Conservation (phyloP, 169 alveolate genomes). For the Cryptosporidium meleagridis region DNA sequence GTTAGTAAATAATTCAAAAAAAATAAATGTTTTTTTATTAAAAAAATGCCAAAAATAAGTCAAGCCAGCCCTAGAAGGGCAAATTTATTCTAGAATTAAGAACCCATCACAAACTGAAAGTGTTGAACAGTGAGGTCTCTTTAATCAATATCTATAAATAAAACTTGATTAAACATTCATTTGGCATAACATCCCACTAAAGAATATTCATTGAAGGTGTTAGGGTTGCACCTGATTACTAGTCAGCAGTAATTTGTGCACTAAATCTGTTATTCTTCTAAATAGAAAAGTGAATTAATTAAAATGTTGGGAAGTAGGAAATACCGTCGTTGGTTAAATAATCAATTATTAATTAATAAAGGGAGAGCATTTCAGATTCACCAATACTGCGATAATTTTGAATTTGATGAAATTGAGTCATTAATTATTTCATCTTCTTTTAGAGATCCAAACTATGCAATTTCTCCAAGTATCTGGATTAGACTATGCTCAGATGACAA, state of each 20-base stretch:
- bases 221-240: background rate
- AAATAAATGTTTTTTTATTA: background rate
- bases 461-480: conserved; percentile 26
- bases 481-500: conserved; percentile 11
- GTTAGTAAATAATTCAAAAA: background rate
- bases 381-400: conserved; percentile 13
- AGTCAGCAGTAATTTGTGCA: background rate
- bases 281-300: background rate
- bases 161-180: background rate
- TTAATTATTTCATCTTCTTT: conserved; percentile 24
- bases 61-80: background rate
- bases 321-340: conserved; percentile 53
- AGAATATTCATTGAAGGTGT: background rate
- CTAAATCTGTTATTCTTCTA: background rate
- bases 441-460: background rate
- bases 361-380: conserved; percentile 22
- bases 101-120: background rate
- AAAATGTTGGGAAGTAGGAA: conserved; percentile 49
- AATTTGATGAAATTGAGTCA: conserved; percentile 14
- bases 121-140: background rate
- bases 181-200: background rate
- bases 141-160: background rate
- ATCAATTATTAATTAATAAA: conserved; percentile 5
- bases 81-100: background rate
- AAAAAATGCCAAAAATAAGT: background rate